A percentile compares a stretch with the other conserved stretches of the same genome.
Evolutionary conservation across 352 stramenopile genomes (phyloP).

Genomic region (Globisporangium middletonii): DNA sequence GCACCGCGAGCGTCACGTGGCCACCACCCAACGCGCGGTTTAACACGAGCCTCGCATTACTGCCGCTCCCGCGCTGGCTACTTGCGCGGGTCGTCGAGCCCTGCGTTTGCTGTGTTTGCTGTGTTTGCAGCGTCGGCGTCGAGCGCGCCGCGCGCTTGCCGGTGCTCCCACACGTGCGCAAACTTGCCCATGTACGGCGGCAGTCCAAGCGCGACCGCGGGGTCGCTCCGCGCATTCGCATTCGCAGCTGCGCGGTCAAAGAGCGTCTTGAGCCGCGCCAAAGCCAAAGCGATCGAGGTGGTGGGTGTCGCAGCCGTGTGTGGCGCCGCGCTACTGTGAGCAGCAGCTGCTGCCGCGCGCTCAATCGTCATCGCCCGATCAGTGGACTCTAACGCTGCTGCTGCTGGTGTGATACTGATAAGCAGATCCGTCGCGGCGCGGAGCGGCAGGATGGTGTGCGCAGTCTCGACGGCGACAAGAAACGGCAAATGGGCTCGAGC

Average conservation of each 20-base stretch:
- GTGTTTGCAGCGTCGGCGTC: not conserved
- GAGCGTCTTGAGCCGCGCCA: not conserved
- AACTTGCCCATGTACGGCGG: slow-evolving; percentile 1
- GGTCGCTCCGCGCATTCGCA: not conserved
- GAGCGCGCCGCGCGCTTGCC: not conserved
- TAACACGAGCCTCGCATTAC: not conserved
- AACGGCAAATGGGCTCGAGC: too few relatives aligned
- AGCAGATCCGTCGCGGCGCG: too few relatives aligned
- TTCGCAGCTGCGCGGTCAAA: slow-evolving; percentile 1
- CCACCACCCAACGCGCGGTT: too few relatives aligned
- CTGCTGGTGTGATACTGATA: too few relatives aligned
- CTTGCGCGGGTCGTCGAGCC: not conserved
- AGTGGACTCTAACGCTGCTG: too few relatives aligned
- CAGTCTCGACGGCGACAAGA: too few relatives aligned
- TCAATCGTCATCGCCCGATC: too few relatives aligned
- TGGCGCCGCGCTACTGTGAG: too few relatives aligned
- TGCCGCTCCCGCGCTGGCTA: not conserved
- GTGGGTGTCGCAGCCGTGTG: too few relatives aligned
- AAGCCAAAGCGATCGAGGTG: not conserved
- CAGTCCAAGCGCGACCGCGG: not conserved
- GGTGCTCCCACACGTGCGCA: not conserved
- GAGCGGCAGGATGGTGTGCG: too few relatives aligned
- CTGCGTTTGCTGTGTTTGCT: not conserved
- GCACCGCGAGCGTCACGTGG: too few relatives aligned
- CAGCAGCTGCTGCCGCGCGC: too few relatives aligned